Base-by-base conservation (phyloP, 208 protist species). In the Leishmania lainsoni region DNA sequence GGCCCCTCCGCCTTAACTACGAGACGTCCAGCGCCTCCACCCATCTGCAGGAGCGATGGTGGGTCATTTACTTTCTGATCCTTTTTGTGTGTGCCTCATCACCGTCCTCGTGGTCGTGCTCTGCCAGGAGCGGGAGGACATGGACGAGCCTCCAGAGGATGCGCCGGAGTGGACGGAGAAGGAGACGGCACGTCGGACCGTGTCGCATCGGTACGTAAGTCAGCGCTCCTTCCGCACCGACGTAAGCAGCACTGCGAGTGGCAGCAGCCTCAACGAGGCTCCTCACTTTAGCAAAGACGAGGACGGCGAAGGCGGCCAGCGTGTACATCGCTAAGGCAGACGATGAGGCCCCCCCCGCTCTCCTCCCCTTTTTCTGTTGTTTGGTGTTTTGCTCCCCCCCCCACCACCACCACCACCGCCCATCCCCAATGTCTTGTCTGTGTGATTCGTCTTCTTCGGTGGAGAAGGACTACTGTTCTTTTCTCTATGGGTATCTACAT, bases 81-180 rank as follows among this genome's bases (percentile, higher is more conserved):
- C 61, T 85, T 14, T 84, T 89, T 74, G 75, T 84, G 22, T 86
- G 32, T 80, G 75, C 76, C 74, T 86, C 56, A 66, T 89, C 63
- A 56, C 73, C 61, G 81, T 86, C 73, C 58, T 89, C 49, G 52
- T 86, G 8, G 65, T 83, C 32, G 65, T 48, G 22, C 72, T 65
- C 61, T 89, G 86, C 82, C 86, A 89, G 68, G 86, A 89, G 66
- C 86, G 86, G n/a, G 86, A 89, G 82, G 86, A 89, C 73, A 86
- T 84, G 86, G 86, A 89, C 69, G 86, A 89, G 79, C 86, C 86
- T 10, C 83, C 83, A 73, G 86, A 87, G 69, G 83, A 87, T 39
- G 83, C 80, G 14, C 86, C 86, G 26, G 86, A 89, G 59, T 89
- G 86, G 86, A 80, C 83, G 6, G 75, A 87, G 66, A 20, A 78